Conservation (phyloP, 2,329 filamentous ascomycete species). For the Hirsutella thompsonii region DNA sequence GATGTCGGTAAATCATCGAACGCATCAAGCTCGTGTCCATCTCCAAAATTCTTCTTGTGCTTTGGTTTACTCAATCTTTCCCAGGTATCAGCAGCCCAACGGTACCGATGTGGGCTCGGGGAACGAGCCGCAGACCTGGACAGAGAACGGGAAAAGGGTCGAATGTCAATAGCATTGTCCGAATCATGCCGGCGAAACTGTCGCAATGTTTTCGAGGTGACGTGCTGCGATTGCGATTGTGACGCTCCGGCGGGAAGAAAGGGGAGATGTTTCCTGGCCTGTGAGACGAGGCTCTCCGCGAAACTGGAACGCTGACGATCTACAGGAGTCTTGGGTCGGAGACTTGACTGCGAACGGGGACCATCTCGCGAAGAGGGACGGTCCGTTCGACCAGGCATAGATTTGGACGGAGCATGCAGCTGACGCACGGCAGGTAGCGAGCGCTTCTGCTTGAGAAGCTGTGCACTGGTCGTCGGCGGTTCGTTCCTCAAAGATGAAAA, state of each 20-base stretch:
- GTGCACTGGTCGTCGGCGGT: constrained; percentile 51
- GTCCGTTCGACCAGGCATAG: constrained; percentile 33
- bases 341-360: constrained; percentile 33
- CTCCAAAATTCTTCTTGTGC: constrained; percentile 54
- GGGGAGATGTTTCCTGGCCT: constrained; percentile 48
- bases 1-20: constrained; percentile 96
- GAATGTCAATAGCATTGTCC: constrained; percentile 49
- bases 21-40: constrained; percentile 80
- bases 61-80: constrained; percentile 61
- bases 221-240: constrained; percentile 64
- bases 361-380: constrained; percentile 46
- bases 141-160: constrained; percentile 42
- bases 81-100: constrained; percentile 35
- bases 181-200: constrained; percentile 73
- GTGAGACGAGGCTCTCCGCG: constrained; percentile 35
- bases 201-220: constrained; percentile 56
- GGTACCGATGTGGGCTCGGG: constrained; percentile 42
- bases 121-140: constrained; percentile 47
- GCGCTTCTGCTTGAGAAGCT: constrained; percentile 52
- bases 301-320: constrained; percentile 41
- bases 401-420: constrained; percentile 37
- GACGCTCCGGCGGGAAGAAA: constrained; percentile 71
- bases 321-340: constrained; percentile 59
- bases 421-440: constrained; percentile 48
- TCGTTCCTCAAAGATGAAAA: constrained; percentile 41